These are phyloP conservation scores for Thymus mandschuricus DNA, from an alignment of 257 asterid genomes.

Conservation along the genomic window DNA sequence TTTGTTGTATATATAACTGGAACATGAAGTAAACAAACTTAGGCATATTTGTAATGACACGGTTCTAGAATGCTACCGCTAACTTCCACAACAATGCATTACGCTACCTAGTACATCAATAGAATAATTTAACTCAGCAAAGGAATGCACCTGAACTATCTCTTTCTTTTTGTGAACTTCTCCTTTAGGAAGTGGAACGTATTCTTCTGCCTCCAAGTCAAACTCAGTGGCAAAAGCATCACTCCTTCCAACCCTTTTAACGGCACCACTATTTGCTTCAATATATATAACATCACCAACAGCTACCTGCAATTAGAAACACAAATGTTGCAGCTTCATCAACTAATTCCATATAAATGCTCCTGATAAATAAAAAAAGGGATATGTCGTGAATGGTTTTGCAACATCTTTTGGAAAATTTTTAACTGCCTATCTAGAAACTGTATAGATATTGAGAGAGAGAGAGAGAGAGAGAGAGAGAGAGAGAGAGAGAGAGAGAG, in stretches of 20 bases:
- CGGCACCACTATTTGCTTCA: slow-evolving; percentile 96
- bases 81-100: not conserved
- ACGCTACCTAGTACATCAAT: not conserved
- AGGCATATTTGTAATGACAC: not conserved
- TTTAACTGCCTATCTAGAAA: too few relatives aligned
- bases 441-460: too few relatives aligned
- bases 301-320: slow-evolving; percentile 67
- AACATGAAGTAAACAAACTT: slow-evolving; percentile 19
- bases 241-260: slow-evolving; percentile 97
- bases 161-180: slow-evolving; percentile 99
- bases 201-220: slow-evolving; percentile 98
- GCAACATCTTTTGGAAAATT: not conserved
- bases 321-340: slow-evolving; percentile 24
- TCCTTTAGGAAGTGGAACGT: slow-evolving; percentile 97
- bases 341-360: slow-evolving; percentile 3
- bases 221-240: slow-evolving; percentile 98
- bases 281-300: slow-evolving; percentile 97
- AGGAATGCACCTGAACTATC: slow-evolving; percentile 77
- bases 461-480: too few relatives aligned
- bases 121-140: slow-evolving; percentile 15
- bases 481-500: too few relatives aligned
- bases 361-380: not conserved
- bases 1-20: slow-evolving; percentile 1
- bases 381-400: slow-evolving; percentile 3
- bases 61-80: not conserved